Base-by-base conservation (phyloP, 75 land plant species). In the Selaginella tamariscina region DNA sequence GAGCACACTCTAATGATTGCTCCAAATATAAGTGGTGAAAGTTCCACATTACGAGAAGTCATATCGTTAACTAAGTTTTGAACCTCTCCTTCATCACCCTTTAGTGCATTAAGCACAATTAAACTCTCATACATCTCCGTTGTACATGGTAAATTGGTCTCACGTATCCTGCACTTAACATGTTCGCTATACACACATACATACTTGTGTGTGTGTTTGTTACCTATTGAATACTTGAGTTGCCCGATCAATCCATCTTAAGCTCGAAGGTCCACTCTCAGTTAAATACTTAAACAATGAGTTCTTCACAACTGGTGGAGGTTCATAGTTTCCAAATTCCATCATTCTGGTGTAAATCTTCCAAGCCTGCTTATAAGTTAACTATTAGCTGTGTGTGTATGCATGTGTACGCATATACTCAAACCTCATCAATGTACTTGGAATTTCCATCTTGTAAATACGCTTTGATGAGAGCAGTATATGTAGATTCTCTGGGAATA, bases 311-410 rank as follows among this genome's bases (percentile, higher is more conserved):
- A 76, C 80, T 32, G 84, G 77, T 1, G 75, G 72, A 9, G 90
- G 92, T 32, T 71, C 71, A 54, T 89, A 84, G 13, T 82, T 83
- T 33, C 96, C 91, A 2, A 89, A 65, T 76, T 89, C 89, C 68
- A 82, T 76, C 98, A 93, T 89, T 31, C 75, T 80, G 63, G 84
- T 82, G 78, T 83, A 93, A 22, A 89, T 75, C 24, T 33, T 32
- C 30, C 78, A 85, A 31, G 96, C 98, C n/a, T n/a, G n/a, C n/a
- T n/a, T n/a, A n/a, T n/a, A n/a, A n/a, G n/a, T n/a, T n/a, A n/a
- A n/a, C n/a, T n/a, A n/a, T n/a, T n/a, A n/a, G n/a, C n/a, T n/a
- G n/a, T n/a, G n/a, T n/a, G n/a, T n/a, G n/a, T n/a, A n/a, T n/a
- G n/a, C n/a, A n/a, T n/a, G n/a, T n/a, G n/a, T n/a, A n/a, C n/a